phyloP scores from a whole-genome alignment of 352 stramenopile genomes.

The Thalassiosira livingstoniorum region DNA sequence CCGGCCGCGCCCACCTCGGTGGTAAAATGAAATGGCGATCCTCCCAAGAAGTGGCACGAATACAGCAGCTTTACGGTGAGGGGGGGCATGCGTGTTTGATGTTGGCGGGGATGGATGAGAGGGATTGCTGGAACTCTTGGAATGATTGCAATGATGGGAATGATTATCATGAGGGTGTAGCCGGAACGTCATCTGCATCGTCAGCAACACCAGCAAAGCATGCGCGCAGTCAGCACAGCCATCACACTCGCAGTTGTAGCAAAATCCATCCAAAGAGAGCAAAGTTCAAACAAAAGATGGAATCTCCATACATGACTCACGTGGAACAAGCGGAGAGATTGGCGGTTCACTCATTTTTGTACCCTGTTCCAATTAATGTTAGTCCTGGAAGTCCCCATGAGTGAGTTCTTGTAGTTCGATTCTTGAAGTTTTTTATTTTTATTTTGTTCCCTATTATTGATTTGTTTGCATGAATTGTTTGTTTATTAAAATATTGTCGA shows the following conservation, averaged over 20 bases:
- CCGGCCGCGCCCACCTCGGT: conserved; percentile 42
- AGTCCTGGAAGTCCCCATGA: not conserved
- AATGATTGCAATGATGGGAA: too few species aligned
- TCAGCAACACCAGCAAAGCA: not conserved
- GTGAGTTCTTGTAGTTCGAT: too few species aligned
- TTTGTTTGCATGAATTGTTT: too few species aligned
- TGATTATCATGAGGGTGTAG: not conserved
- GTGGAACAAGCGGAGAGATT: conserved; percentile 34
- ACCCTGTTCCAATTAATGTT: not conserved
- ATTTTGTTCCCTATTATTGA: too few species aligned
- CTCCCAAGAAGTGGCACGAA: conserved; percentile 2
- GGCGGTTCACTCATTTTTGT: conserved; percentile 27
- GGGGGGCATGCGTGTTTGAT: conserved; percentile 18
- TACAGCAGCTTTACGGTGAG: conserved; percentile 17
- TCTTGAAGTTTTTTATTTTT: too few species aligned
- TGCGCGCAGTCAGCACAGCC: too few species aligned
- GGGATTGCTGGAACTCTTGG: not conserved
- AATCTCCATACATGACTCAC: conserved; percentile 1
- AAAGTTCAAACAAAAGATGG: not conserved
- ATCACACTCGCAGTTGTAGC: too few species aligned
- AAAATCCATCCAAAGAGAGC: too few species aligned
- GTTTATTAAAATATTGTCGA: too few species aligned
- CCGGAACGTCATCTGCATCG: not conserved
- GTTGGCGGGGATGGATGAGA: conserved; percentile 27
- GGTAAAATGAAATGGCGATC: conserved; percentile 28